Evolutionary conservation across 108 stramenopile species (phyloP), one percentile per base, ranked within the genome.

Genomic region (Schizochytrium sp.): DNA sequence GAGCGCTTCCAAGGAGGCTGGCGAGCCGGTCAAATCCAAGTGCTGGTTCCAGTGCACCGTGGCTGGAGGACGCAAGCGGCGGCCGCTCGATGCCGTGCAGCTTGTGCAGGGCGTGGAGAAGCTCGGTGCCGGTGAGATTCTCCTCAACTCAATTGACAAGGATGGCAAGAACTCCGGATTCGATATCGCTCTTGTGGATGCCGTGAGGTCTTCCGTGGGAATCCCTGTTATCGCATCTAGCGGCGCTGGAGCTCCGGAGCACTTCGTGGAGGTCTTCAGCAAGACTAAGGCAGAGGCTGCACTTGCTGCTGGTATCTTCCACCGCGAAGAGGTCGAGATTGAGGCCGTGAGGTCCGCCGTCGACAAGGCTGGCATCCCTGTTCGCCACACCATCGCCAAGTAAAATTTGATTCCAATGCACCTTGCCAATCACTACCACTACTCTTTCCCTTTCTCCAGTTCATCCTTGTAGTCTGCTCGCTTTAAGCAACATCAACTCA

Each of bases 21-120:
- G 97, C 4, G 96, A 97, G 4, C 95, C 95, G 73, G 96, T 96
- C 41, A 96, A 97, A 89, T 90, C 89, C 89, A 93, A 93, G 76
- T 97, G 97, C 91, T 99, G 99, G 99, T 99, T 97, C 90, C 98
- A 98, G 90, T 97, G 97, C 92, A 99, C 99, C 28, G 96, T 98
- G 59, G 97, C 96, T 90, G 99, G 99, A 40, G 99, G 99, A 28
- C 93, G 99, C 55, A 97, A 98, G 91, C 94, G 91, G 10, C 92
- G 95, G 50, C 94, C 97, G 72, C 97, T 99, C 88, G 97, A 97
- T 72, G 98, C 98, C 17, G 95, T 98, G 3, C 95, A 96, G 3
- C 93, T 98, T 7, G 96, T 96, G 38, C 93, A 94, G 89, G 93
- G 96, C 53, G 91, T 92, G 46, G 97, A 97, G 72, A 91, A 90